Percentiles rank a stretch among this genome's conserved stretches.
Conservation (phyloP, 2,329 filamentous ascomycete genomes). For the Paraphaeosphaeria minitans region DNA sequence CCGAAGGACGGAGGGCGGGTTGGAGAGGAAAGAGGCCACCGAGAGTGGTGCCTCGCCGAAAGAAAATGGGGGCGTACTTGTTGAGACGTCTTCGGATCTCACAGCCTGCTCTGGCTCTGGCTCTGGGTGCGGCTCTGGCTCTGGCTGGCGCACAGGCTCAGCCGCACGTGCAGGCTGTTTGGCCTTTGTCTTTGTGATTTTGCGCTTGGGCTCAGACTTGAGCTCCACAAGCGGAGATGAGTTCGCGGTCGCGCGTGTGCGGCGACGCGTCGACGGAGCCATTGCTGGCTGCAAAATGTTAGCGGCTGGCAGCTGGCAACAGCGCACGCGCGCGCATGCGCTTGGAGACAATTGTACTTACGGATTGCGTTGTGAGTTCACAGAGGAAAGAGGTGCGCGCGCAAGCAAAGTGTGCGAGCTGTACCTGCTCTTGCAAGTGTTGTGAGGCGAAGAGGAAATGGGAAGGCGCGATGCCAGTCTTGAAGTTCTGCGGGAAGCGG, state of each 20-base stretch:
- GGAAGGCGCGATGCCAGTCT: slow-evolving; percentile 3
- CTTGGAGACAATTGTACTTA: neutral
- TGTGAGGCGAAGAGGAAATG: slow-evolving; percentile 1
- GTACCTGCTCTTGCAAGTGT: neutral
- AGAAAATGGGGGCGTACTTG: slow-evolving; percentile 1
- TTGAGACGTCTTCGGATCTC: neutral
- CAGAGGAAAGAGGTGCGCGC: neutral
- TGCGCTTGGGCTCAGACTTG: neutral
- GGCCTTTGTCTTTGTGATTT: neutral
- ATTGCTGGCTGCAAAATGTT: slow-evolving; percentile 1
- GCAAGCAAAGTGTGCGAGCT: neutral
- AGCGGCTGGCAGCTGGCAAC: neutral
- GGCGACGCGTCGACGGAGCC: neutral
- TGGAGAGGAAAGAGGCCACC: neutral
- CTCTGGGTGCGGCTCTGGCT: neutral
- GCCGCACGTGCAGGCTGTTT: neutral
- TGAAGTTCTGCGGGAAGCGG: slow-evolving; percentile 1
- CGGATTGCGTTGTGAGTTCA: neutral
- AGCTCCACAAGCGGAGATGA: neutral
- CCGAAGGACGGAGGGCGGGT: neutral
- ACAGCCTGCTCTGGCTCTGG: neutral
- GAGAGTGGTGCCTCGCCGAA: neutral
- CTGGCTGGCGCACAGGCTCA: neutral
- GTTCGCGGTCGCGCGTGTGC: neutral
- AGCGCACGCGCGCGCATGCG: neutral